Base-by-base conservation (phyloP, 2,329 filamentous ascomycete genomes). In the Trichoderma koningii region DNA sequence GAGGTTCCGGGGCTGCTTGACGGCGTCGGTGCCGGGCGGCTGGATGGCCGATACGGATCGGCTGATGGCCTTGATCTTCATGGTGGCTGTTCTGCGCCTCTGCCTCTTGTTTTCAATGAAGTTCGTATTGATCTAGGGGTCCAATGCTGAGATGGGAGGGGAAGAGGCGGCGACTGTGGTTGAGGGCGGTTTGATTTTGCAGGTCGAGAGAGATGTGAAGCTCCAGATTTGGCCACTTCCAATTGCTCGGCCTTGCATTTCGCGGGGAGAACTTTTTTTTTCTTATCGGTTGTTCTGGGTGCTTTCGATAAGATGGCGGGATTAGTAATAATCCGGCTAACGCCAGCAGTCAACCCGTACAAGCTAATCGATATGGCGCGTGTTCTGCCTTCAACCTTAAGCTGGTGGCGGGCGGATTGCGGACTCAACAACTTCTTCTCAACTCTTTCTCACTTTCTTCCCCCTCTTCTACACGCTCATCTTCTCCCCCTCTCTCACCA, bases 1-100 rank as follows among this genome's bases (percentile, higher is more conserved):
- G 72, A 96, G 83, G 73, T 91, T 91, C 69, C 88, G 85, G 66
- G 88, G 86, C 71, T 85, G 80, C 73, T 87, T 89, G 60, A 86
- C 78, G 62, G 88, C 85, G 75, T 85, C 84, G 63, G 87, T 87
- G 66, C 89, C 89, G 19, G 88, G 83, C 30, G 88, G 83, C 76
- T 90, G 88, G 70, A 87, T 83, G 65, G 86, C 84, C 71, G 85
- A 81, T 48, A 86, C 80, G 30, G 89, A 86, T 70, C 89, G 86
- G 69, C 82, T 87, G 71, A 92, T 84, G 60, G 89, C 87, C 78
- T 87, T 87, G 71, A 87, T 85, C 78, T 86, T 87, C 85, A 80
- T 80, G 9, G 28, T 64, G 34, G 10, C 7, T 12, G 7, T 48
- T 19, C 17, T 30, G 15, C 52, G 15, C 17, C n/a, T 53, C 15